Percentiles rank a stretch among this genome's conserved stretches.
phyloP scores from a whole-genome alignment of 495 filamentous ascomycete genomes.

The Apodospora peruviana region DNA sequence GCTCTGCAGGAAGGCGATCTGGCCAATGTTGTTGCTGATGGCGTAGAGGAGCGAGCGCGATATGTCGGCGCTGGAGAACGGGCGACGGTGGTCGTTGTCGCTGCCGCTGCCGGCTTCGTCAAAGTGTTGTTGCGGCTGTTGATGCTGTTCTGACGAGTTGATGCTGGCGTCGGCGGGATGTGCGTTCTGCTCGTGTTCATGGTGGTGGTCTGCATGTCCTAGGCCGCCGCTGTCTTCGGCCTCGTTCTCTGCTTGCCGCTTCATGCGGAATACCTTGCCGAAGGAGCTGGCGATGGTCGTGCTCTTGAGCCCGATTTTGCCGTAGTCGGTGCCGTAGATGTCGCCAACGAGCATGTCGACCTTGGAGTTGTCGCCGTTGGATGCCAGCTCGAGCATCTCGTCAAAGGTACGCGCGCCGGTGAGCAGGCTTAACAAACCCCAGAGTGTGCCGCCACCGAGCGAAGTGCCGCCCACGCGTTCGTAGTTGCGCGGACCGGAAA shows the following conservation, averaged over 20 bases:
- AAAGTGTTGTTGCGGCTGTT: not conserved
- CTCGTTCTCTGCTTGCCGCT: slow-evolving; percentile 63
- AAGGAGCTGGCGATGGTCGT: slow-evolving; percentile 93
- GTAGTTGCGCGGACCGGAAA: slow-evolving; percentile 78
- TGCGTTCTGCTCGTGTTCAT: slow-evolving; percentile 2
- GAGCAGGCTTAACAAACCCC: slow-evolving; percentile 85
- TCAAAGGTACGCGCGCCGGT: slow-evolving; percentile 90
- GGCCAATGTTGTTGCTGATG: slow-evolving; percentile 90
- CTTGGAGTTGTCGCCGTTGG: slow-evolving; percentile 80
- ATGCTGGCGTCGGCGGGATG: slow-evolving; percentile 7
- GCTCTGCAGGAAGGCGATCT: slow-evolving; percentile 92
- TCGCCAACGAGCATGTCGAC: slow-evolving; percentile 98
- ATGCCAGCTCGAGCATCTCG: slow-evolving; percentile 93
- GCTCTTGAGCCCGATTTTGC: slow-evolving; percentile 89
- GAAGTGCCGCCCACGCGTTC: slow-evolving; percentile 91
- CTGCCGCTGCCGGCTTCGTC: not conserved
- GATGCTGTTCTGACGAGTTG: slow-evolving; percentile 8
- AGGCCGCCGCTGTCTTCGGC: slow-evolving; percentile 71
- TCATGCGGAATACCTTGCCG: slow-evolving; percentile 90
- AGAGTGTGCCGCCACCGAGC: slow-evolving; percentile 90
- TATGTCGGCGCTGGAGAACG: slow-evolving; percentile 45
- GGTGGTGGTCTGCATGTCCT: slow-evolving; percentile 43
- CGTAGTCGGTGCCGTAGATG: slow-evolving; percentile 94
- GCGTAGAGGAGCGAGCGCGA: slow-evolving; percentile 71
- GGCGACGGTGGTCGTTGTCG: slow-evolving; percentile 13